phyloP scores from a whole-genome alignment of 352 stramenopile genomes.

The Peronosclerospora sorghi region DNA sequence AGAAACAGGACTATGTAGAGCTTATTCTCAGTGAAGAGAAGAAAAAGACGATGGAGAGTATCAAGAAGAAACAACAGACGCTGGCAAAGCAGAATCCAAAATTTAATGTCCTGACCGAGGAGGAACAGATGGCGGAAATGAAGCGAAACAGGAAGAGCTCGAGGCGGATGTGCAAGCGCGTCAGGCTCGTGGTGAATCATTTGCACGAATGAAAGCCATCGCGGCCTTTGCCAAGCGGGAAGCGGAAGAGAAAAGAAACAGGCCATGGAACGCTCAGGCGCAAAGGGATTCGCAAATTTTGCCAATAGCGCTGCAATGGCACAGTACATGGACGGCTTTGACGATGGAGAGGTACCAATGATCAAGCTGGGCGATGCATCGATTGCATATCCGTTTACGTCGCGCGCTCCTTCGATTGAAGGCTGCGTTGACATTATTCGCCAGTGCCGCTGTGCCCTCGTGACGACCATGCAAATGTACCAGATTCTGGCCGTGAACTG shows the following conservation, averaged over 20 bases:
- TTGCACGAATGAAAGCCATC: constrained; percentile 79
- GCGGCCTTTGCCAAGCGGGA: constrained; percentile 79
- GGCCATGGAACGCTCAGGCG: constrained; percentile 56
- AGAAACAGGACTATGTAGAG: constrained; percentile 76
- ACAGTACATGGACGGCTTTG: constrained; percentile 87
- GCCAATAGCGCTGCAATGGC: constrained; percentile 78
- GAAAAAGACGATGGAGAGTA: constrained; percentile 35
- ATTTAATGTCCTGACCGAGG: constrained; percentile 52
- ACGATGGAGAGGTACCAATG: constrained; percentile 90
- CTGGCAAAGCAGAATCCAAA: constrained; percentile 46
- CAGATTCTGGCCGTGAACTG: constrained; percentile 98
- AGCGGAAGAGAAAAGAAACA: constrained; percentile 53
- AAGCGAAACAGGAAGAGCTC: constrained; percentile 68
- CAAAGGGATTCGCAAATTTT: constrained; percentile 80
- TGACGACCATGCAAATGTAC: constrained; percentile 98
- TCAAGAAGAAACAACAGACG: constrained; percentile 50
- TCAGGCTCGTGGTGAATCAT: constrained; percentile 75
- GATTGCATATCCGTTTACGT: constrained; percentile 98
- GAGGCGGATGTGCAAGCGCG: constrained; percentile 68
- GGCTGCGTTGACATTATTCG: constrained; percentile 93
- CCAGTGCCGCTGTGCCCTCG: constrained; percentile 97
- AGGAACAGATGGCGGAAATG: constrained; percentile 82
- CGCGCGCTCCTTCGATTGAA: constrained; percentile 86
- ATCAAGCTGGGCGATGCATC: constrained; percentile 98
- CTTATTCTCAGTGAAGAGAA: constrained; percentile 60